Evolutionary conservation across 148 eudicot species (phyloP).

Genomic region (Cornus kousa): DNA sequence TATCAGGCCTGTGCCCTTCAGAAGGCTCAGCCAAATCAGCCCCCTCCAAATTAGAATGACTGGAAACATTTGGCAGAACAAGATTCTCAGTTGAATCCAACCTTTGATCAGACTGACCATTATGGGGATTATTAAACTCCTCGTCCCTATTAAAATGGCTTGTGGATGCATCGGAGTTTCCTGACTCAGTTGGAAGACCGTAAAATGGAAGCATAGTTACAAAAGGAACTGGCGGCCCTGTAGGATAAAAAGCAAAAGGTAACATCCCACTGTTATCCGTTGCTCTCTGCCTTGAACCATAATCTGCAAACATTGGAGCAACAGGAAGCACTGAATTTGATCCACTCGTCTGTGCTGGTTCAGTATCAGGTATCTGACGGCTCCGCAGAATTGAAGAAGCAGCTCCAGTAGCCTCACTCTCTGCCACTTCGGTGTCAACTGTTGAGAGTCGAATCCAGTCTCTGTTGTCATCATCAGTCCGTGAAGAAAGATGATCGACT

Average conservation of each 20-base stretch:
- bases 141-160: constrained; percentile 7
- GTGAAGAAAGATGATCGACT: constrained; percentile 21
- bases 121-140: neutral
- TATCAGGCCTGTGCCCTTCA: constrained; percentile 39
- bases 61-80: constrained; percentile 3
- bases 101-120: constrained; percentile 19
- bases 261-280: constrained; percentile 29
- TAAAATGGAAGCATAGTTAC: constrained; percentile 46
- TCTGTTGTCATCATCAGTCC: constrained; percentile 17
- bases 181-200: constrained; percentile 29
- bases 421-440: constrained; percentile 12
- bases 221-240: constrained; percentile 47
- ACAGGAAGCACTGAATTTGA: constrained; percentile 31
- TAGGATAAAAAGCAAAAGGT: constrained; percentile 43
- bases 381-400: constrained; percentile 20
- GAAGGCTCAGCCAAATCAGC: constrained; percentile 21
- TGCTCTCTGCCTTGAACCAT: constrained; percentile 33
- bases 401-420: constrained; percentile 17
- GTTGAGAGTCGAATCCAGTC: constrained; percentile 33
- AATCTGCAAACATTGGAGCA: constrained; percentile 28
- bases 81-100: constrained; percentile 22
- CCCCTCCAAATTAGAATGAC: constrained; percentile 16
- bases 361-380: constrained; percentile 25
- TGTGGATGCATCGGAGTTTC: constrained; percentile 11
- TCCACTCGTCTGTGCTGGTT: constrained; percentile 20